Evolutionary conservation across 2,329 filamentous ascomycete genomes (phyloP).

Genomic region (Hymenoscyphus infarciens): DNA sequence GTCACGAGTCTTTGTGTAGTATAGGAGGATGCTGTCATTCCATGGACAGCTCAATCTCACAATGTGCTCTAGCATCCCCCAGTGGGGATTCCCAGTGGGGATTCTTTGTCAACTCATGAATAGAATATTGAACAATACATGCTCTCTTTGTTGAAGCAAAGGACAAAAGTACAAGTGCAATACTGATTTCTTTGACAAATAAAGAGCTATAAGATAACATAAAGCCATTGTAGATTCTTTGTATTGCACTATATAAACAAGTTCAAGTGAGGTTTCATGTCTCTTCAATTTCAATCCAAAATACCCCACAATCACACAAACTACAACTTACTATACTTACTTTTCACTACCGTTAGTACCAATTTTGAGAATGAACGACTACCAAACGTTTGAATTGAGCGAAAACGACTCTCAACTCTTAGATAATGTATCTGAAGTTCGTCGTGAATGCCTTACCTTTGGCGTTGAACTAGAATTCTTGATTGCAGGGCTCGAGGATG

Average conservation of each 20-base stretch:
- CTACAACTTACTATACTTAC: background rate
- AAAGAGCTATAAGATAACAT: background rate
- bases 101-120: background rate
- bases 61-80: background rate
- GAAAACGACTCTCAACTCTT: background rate
- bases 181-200: background rate
- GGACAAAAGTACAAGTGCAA: background rate
- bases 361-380: background rate
- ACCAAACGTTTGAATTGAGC: background rate
- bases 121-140: background rate
- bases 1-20: background rate
- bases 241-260: background rate
- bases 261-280: background rate
- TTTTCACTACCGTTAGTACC: background rate
- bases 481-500: background rate
- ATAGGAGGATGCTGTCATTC: background rate
- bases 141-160: background rate
- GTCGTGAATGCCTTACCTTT: background rate
- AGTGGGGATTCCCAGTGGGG: background rate
- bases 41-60: background rate
- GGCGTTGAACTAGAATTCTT: constrained; percentile 2
- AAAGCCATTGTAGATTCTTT: background rate
- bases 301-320: background rate
- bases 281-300: background rate
- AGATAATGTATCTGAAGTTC: background rate